Evolutionary conservation across 805 yeast species (phyloP), one percentile per base, ranked within the genome.

Genomic region (Ogataea corticis): DNA sequence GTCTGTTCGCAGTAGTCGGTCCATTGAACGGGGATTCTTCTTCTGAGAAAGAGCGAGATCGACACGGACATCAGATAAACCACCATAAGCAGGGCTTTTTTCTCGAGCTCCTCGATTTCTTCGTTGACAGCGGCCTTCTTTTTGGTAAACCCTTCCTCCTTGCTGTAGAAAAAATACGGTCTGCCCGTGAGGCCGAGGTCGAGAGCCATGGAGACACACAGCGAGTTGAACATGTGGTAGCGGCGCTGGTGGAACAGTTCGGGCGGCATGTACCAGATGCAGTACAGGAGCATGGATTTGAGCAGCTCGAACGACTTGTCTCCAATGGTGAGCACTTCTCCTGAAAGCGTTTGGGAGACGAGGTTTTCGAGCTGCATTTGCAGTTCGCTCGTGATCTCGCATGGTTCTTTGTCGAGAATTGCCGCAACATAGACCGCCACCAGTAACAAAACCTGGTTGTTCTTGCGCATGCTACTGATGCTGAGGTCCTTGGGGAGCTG

Each of bases 221-320:
- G 68, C 12, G 79, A 70, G 44, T 80, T 79, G 51, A 87, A 73
- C 42, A 88, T 69, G 59, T 87, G 94, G 52, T 83, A 82, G 38
- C 95, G 77, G 46, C 95, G 79, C 55, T 85, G 86, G 51, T 82
- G 86, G 52, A 87, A 86, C 54, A 87, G 70, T 63, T 88, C 96
- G 0, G 96, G 87, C 3, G 87, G 78, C 52, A 85, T 87, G 60
- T 88, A 89, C 96, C 96, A 90, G 23, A 83, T 63, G 19, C 85
- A 76, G 42, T 85, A 68, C 5, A 87, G 57, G 15, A 85, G 59
- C 40, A 86, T 67, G 15, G 83, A 68, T 60, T 83, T 82, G 32
- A 89, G 67, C 30, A 87, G 64, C 60, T 87, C 91, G 14, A 82
- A 65, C 6, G 82, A 75, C 66, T 87, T 90, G 44, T 79, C 73